Conservation (phyloP, 202 grass and related monocot genomes). For the Dendrocalamus latiflorus region DNA sequence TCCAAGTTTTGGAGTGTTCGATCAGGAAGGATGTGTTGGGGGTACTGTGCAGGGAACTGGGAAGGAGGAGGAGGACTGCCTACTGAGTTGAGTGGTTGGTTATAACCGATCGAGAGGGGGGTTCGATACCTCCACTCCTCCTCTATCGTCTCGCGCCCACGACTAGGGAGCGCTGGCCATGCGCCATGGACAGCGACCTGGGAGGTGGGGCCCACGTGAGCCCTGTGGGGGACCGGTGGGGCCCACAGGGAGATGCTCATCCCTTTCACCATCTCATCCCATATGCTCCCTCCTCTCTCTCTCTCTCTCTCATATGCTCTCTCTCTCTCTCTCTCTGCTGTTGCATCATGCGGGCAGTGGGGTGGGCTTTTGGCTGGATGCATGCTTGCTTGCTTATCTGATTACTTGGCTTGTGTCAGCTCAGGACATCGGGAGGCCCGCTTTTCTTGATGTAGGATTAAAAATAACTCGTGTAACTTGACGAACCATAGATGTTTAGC, state of each 20-base stretch:
- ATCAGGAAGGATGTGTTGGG: neutral
- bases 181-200: conserved; percentile 13
- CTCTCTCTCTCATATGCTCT: no score
- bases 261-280: neutral
- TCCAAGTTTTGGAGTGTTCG: neutral
- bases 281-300: no score
- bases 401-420: neutral
- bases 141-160: neutral
- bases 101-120: neutral
- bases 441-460: no score
- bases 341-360: neutral
- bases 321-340: neutral
- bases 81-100: neutral
- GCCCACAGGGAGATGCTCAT: conserved; percentile 19
- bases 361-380: neutral
- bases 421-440: no score
- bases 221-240: no score
- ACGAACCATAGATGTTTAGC: no score
- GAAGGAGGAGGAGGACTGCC: neutral
- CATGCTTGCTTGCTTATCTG: neutral
- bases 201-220: neutral
- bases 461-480: no score
- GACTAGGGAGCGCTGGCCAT: neutral
- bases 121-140: neutral
- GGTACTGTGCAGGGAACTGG: neutral